Percentiles rank a stretch among this genome's conserved stretches.
phyloP scores from a whole-genome alignment of 1,139 yeast species.

The Blastobotrys serpentis region DNA sequence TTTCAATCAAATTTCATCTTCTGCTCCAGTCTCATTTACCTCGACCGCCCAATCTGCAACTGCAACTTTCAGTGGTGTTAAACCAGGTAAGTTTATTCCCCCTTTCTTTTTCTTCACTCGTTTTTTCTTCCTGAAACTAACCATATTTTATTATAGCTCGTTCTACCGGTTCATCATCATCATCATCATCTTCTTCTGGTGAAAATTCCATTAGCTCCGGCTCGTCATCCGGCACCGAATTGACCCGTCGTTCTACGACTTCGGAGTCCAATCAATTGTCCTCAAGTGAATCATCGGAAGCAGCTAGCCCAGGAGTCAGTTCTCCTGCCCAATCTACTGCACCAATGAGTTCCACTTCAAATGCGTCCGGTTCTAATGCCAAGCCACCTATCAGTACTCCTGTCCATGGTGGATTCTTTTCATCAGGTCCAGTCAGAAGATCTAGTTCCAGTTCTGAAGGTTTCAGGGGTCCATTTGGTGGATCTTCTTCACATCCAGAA shows the following conservation, averaged over 20 bases:
- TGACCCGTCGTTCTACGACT: not conserved
- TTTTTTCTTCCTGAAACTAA: not conserved
- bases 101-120: no score
- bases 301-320: not conserved
- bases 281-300: not conserved
- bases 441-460: not conserved
- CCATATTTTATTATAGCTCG: constrained; percentile 7
- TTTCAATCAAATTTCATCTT: constrained; percentile 24
- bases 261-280: not conserved
- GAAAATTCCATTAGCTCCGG: not conserved
- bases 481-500: not conserved
- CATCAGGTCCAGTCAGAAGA: not conserved
- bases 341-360: not conserved
- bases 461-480: not conserved
- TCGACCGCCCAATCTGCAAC: constrained; percentile 13
- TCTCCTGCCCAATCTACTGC: not conserved
- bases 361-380: not conserved
- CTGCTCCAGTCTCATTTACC: constrained; percentile 25
- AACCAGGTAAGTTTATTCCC: not conserved
- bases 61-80: constrained; percentile 6
- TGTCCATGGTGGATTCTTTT: constrained; percentile 5
- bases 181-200: no score
- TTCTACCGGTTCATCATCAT: constrained; percentile 2
- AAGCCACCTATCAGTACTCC: constrained; percentile 5
- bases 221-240: not conserved